Evolutionary conservation across 441 rosid genomes (phyloP), one percentile per base, ranked within the genome.

Genomic region (Euphorbia schlechtendalii): DNA sequence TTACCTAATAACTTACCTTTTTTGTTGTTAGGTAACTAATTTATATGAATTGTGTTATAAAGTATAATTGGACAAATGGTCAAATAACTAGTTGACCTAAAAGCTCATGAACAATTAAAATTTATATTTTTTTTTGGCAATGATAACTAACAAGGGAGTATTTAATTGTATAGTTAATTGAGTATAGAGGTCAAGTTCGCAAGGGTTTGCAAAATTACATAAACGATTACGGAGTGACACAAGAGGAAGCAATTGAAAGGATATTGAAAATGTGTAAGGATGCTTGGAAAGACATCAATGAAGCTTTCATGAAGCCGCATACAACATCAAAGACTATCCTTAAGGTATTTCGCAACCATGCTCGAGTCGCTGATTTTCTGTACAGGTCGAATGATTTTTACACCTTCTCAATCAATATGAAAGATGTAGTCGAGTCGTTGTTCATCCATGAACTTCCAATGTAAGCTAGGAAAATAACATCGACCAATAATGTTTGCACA

Each of bases 241-340:
- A 49, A 25, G 61, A 73, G 24, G 63, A 70, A 5, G 77, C 77
- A 3, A 17, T 28, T 22, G 27, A 62, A 21, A 36, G 62, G 66
- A 17, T 80, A 21, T n/a, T n/a, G 17, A 61, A 36, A 38, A 48
- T 48, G 11, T 22, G 63, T 40, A 54, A 2, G 0, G 20, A 67
- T 57, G 74, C 55, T 7, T 79, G 80, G 77, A 76, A 76, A 49
- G 78, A 71, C 25, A 56, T 76, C 0, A 79, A 73, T 28, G 68
- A 71, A 34, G 80, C 65, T 14, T 71, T 65, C 66, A 57, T 68
- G 52, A 56, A 32, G 32, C 78, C 80, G 9, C 55, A 62, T 1
- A 14, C 18, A 8, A 56, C 69, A 0, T 57, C 80, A 0, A 14
- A 9, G 56, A 60, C 12, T 3, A 52, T 76, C 13, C 65, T 73